These are phyloP conservation scores for Aspergillus spinulosporus DNA, from an alignment of 2,329 filamentous ascomycete species.

Conservation along the genomic window DNA sequence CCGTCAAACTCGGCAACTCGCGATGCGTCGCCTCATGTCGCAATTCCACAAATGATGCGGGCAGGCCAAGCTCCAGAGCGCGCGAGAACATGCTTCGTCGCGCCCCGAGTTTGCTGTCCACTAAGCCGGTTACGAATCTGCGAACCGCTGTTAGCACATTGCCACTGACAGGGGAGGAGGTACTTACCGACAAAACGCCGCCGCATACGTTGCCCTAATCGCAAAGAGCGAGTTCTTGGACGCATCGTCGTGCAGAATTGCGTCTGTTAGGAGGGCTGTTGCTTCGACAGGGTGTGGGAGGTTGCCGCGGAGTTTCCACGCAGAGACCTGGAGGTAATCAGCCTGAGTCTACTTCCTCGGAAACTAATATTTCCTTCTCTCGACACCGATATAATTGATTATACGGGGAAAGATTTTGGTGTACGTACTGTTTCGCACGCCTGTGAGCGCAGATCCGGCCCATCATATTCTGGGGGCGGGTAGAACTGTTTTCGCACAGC, in stretches of 20 bases:
- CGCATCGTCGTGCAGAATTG: slow-evolving; percentile 46
- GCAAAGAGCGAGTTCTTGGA: slow-evolving; percentile 45
- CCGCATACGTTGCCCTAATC: slow-evolving; percentile 47
- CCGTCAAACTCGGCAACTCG: slow-evolving; percentile 73
- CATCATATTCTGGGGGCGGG: slow-evolving; percentile 33
- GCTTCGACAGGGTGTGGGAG: slow-evolving; percentile 49
- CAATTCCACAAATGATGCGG: slow-evolving; percentile 78
- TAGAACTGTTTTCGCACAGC: slow-evolving; percentile 44
- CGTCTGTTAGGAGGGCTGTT: slow-evolving; percentile 48
- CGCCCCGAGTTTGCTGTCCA: slow-evolving; percentile 46
- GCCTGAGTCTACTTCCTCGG: neutral
- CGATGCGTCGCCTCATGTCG: slow-evolving; percentile 90
- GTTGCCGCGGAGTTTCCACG: slow-evolving; percentile 48
- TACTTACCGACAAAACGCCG: slow-evolving; percentile 48
- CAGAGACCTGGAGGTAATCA: slow-evolving; percentile 36
- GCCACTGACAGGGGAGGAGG: neutral
- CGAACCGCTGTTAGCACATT: neutral
- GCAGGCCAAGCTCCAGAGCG: slow-evolving; percentile 43
- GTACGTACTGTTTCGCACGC: slow-evolving; percentile 42
- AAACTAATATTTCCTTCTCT: too few relatives aligned
- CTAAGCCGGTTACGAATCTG: slow-evolving; percentile 48
- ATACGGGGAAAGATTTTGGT: neutral
- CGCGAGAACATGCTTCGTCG: slow-evolving; percentile 49
- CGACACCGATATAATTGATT: too few relatives aligned
- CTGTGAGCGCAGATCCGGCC: slow-evolving; percentile 39